Base-by-base conservation (phyloP, 179 eudicot genomes). In the Nepenthes alata region DNA sequence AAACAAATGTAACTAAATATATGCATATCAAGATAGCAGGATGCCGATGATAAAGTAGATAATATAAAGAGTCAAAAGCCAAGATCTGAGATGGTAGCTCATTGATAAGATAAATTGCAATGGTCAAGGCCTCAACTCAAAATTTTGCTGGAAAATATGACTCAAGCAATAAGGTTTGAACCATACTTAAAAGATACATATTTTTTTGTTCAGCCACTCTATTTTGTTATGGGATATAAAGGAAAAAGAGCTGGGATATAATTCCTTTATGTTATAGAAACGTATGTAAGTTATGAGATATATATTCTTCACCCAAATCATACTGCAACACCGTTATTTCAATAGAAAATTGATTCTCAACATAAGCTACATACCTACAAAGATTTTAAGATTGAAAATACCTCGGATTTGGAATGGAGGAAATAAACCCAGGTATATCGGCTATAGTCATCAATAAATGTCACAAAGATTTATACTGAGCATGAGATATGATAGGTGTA, bases 261-360 rank as follows among this genome's bases (percentile, higher is more conserved):
- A 65, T 65, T 1, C 68, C 55, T 12, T 47, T 36, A 8, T 35
- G 11, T 49, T 14, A 12, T 3, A 68, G 2, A 48, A 13, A 68
- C 34, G 45, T 36, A 2, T 61, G 61, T 11, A 68, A 56, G 8
- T 35, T 37, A 2, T 68, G 16, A 9, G 12, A 36, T 15, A 5
- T 55, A 11, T 61, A 56, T 47, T 68, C 72, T 12, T 61, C 72
- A 34, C 67, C 61, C 35, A 6, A 35, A 68, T 68, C 61, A 54
- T 57, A 61, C 37, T 16, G 14, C n/a, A 61, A 48, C 12, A 61
- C 14, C 25, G 61, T 61, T 8, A 68, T 44, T 6, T 0, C 2
- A 2, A 37, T 68, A 7, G 61, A 55, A 47, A 68, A 52, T 47
- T 68, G 60, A 39, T 36, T 55, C 16, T 68, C 41, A 7, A 38